These are phyloP conservation scores for Eimeria mitis DNA, from an alignment of 169 alveolate genomes.

Conservation along the genomic window DNA sequence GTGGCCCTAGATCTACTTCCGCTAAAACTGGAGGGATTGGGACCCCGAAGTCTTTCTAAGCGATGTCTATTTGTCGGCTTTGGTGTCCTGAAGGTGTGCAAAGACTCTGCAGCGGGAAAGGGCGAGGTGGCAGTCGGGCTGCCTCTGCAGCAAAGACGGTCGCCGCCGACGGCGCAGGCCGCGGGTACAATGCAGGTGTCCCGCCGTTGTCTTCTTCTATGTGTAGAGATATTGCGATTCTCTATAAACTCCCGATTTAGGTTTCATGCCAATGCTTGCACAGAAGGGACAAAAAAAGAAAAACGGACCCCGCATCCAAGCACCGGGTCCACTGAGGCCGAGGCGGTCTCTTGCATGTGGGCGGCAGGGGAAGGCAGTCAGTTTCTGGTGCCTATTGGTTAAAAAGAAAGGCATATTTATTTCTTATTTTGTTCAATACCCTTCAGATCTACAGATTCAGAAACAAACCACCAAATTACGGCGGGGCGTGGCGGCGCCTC, in stretches of 20 bases:
- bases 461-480: neutral
- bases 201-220: neutral
- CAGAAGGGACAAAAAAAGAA: neutral
- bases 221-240: neutral
- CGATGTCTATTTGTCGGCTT: neutral
- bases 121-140: neutral
- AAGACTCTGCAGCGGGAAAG: neutral
- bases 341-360: constrained; percentile 1
- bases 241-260: neutral
- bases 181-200: neutral
- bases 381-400: neutral
- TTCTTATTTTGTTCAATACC: neutral
- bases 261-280: neutral
- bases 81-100: neutral
- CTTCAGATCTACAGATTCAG: neutral
- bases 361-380: neutral
- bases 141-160: neutral
- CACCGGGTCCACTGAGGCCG: constrained; percentile 19
- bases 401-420: neutral
- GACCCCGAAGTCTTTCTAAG: neutral
- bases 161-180: constrained; percentile 19
- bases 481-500: neutral
- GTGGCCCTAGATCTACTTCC: neutral
- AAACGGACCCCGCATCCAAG: neutral
- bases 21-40: neutral